phyloP scores from a whole-genome alignment of 129 eudicot species.

The Escallonia herrerae region DNA sequence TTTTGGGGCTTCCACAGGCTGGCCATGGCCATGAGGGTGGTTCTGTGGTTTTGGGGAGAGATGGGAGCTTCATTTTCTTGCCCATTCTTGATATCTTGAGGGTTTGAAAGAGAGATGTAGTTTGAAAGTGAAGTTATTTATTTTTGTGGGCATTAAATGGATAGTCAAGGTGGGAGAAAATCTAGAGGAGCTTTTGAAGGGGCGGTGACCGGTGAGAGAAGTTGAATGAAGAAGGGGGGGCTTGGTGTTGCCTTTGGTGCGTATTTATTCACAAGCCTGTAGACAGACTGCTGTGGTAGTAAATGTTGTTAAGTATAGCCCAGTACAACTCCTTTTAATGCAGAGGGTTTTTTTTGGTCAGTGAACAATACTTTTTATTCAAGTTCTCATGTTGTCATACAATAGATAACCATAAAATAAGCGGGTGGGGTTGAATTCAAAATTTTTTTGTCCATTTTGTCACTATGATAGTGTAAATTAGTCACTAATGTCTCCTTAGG shows the following conservation, averaged over 20 bases:
- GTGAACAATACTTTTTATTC: too few species aligned
- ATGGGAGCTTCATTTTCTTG: slow-evolving; percentile 37
- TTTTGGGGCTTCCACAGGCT: slow-evolving; percentile 54
- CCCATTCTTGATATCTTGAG: slow-evolving; percentile 1
- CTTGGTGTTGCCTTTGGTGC: neutral
- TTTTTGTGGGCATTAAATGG: neutral
- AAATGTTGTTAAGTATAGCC: too few species aligned
- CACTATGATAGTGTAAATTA: too few species aligned
- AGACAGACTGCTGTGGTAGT: too few species aligned
- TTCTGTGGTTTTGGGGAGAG: slow-evolving; percentile 26
- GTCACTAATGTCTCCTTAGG: too few species aligned
- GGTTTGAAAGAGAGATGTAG: neutral
- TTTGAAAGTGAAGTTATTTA: neutral
- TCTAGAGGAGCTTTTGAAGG: neutral
- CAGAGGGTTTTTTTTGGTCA: too few species aligned
- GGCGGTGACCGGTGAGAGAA: slow-evolving; percentile 1
- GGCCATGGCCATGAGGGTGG: slow-evolving; percentile 42
- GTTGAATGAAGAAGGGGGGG: neutral
- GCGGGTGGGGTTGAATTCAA: too few species aligned
- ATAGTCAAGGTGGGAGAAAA: neutral
- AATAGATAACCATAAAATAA: too few species aligned
- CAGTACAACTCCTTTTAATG: too few species aligned
- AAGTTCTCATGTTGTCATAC: too few species aligned
- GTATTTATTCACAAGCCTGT: neutral
- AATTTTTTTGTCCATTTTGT: too few species aligned